Evolutionary conservation across 1,139 yeast species (phyloP), one percentile per base, ranked within the genome.

Genomic region (Nakaseomyces nivariensis): DNA sequence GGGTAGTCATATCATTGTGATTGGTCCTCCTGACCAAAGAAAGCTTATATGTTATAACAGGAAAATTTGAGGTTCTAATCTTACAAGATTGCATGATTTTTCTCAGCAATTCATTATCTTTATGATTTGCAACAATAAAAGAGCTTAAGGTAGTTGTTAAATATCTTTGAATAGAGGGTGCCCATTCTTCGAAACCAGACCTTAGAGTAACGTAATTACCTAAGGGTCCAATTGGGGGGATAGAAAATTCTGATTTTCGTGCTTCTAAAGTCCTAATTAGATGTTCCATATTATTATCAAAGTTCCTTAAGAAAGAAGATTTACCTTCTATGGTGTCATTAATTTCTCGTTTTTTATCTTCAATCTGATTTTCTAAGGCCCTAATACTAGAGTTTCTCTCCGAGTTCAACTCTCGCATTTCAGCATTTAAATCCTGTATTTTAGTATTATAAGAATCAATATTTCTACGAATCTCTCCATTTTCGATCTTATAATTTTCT

Each of bases 171-270:
- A 92, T 64, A 4, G 85, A 64, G 22, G 75, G 75, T 6, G 76
- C 69, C 90, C 90, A 90, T 41, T 73, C 66, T n/a, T 72, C 68
- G 56, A 68, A 77, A 22, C 75, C 79, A 1, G 68, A 63, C 56
- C 79, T 85, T 13, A 92, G 70, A 8, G 77, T 72, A 3, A 89
- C 72, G 52, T 71, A 71, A 7, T 73, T 59, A 0, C 97, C 97
- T 1, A 90, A 53, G 0, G 99, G 99, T 0, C 98, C 98, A n/a
- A 85, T 65, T 0, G 95, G 95, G 25, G 58, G 60, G 2, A 63
- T 56, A 24, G 70, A 72, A 74, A 85, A 69, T 26, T 62, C 53
- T 42, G 59, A 51, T 6, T 62, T 56, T 6, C 58, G 55, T 38
- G 51, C 44, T 22, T 69, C 60, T 10, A 86, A 77, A 1, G 69